Base-by-base conservation (phyloP, 768 basidiomycete species). In the Mycena polygramma region DNA sequence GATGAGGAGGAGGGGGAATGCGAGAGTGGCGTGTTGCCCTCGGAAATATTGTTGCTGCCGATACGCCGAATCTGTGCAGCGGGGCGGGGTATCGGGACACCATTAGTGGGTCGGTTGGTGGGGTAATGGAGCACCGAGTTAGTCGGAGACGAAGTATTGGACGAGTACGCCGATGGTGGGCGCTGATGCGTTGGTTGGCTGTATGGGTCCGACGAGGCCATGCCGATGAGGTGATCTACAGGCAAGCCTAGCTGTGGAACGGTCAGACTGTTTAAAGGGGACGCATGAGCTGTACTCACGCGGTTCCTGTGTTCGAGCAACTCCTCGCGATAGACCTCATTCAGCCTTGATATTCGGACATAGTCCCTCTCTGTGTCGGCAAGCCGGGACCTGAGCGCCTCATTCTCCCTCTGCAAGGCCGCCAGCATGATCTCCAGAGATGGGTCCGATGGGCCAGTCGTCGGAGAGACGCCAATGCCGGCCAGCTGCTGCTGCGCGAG, bases 321-420 rank as follows among this genome's bases (percentile, higher is more conserved):
- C 79, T 96, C 94, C 79, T 94, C 94, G 37, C 93, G 85, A 76
- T 95, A 96, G 7, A 94, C 87, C 74, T 95, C 94, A 72, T 95
- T 95, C 76, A 94, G 80, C 72, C 93, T 81, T 58, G 89, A 84
- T 57, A 94, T 86, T 39, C 92, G 88, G 69, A 93, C 87, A 76
- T 91, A 95, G 73, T 94, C 92, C 70, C 92, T 80, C 80, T 96
- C 94, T 8, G 91, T 92, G 57, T 91, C 91, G 13, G 89, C 89
- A 61, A 96, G 79, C 63, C 89, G 83, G 63, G 79, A 86, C 59
- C 94, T 80, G 70, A 96, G 77, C 57, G 89, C 86, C 73, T 94
- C 94, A 72, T 96, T 96, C 84, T 96, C 94, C 66, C 89, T 78
- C 49, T 90, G 85, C 84, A 96, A 85, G 15, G 94, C 90, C 64